Evolutionary conservation across 2,329 filamentous ascomycete genomes (phyloP), one percentile per base, ranked within the genome.

Genomic region (Pestalotiopsis sp.): DNA sequence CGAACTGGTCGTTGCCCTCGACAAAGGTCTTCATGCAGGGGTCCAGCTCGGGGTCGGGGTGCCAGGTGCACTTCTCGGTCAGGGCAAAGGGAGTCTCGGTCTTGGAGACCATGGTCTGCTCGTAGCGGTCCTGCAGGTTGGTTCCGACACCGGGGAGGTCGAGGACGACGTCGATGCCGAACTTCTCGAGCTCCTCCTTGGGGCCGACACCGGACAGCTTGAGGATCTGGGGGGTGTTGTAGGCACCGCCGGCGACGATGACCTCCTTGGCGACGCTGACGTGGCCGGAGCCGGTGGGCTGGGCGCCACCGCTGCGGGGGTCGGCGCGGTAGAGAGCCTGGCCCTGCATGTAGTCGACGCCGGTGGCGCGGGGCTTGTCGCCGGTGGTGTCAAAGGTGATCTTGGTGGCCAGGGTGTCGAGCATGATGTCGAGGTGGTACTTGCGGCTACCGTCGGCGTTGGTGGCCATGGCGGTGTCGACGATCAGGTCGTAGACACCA

Each of bases 141-240:
- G 82, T 84, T 36, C 90, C 90, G 12, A 92, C 89, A 61, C 89
- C 90, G 0, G 89, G 89, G 1, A 90, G 81, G 74, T 92, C 83
- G 2, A 81, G 78, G 58, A 90, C 74, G 9, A 89, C 81, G 1
- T 82, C 78, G 69, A 91, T 90, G 25, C 80, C 77, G 73, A 85
- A 74, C 39, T 71, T 70, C 41, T 74, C 61, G 17, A 85, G 78
- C 73, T 84, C 81, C 1, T 71, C 75, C n/a, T 74, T 76, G 11
- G 81, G 78, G 1, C 84, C 84, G 64, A 86, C 75, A 25, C 84
- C 84, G 39, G 80, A 83, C 13, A 84, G 78, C 76, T 85, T 83
- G 17, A 86, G 80, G 66, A 86, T 76, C 66, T 84, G 79, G 7
- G 84, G 84, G 1, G 81, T 82, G 73, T 84, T 84, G 75, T 83